phyloP scores from a whole-genome alignment of 2,329 filamentous ascomycete species.

The Didymella exigua region DNA sequence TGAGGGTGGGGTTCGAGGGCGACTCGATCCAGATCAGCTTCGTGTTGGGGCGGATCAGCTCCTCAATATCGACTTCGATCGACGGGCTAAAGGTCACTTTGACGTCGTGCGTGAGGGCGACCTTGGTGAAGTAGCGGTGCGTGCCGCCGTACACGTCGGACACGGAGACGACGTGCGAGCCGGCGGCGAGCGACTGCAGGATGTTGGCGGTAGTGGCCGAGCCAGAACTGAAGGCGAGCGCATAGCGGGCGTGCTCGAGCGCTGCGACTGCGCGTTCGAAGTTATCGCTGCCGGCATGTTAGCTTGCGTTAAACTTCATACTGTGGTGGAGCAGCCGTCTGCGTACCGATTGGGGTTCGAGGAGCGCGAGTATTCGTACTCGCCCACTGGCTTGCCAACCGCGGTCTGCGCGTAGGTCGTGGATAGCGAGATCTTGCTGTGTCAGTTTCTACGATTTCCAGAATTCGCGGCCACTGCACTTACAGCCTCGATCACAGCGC shows the following conservation, averaged over 20 bases:
- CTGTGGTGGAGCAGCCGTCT: background rate
- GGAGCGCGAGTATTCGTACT: slow-evolving; percentile 91
- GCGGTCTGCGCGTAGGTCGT: slow-evolving; percentile 94
- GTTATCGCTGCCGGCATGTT: slow-evolving; percentile 67
- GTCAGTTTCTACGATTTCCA: slow-evolving; percentile 10
- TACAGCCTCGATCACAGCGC: slow-evolving; percentile 89
- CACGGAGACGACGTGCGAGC: slow-evolving; percentile 93
- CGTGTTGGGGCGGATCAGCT: slow-evolving; percentile 85
- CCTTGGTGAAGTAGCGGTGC: slow-evolving; percentile 98
- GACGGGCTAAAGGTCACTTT: slow-evolving; percentile 91
- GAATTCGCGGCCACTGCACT: slow-evolving; percentile 23
- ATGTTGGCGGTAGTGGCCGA: slow-evolving; percentile 93
- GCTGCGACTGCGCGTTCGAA: slow-evolving; percentile 92
- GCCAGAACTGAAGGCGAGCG: slow-evolving; percentile 91
- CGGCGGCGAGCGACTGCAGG: slow-evolving; percentile 86
- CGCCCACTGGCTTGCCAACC: slow-evolving; percentile 84
- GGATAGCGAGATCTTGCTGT: slow-evolving; percentile 78
- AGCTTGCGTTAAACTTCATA: slow-evolving; percentile 7
- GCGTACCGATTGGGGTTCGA: slow-evolving; percentile 82
- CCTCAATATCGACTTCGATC: slow-evolving; percentile 85
- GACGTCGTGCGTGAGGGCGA: slow-evolving; percentile 91
- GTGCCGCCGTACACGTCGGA: slow-evolving; percentile 98
- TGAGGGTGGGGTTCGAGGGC: slow-evolving; percentile 91
- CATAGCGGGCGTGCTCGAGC: slow-evolving; percentile 89
- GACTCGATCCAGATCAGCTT: slow-evolving; percentile 97